These are phyloP conservation scores for Euptelea pleiosperma DNA, from an alignment of 164 flowering plant species.

Conservation along the genomic window DNA sequence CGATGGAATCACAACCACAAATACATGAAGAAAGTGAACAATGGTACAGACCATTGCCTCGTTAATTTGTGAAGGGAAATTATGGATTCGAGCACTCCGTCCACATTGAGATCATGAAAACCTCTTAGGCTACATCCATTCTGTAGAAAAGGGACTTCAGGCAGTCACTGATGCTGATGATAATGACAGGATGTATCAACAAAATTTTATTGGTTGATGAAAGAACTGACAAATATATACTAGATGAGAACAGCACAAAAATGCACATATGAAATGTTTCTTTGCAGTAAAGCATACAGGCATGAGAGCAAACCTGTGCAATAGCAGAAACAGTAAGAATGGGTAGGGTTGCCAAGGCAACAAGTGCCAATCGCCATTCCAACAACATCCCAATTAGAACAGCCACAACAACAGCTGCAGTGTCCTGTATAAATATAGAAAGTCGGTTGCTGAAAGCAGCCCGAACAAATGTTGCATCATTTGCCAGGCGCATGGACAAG, in stretches of 20 bases:
- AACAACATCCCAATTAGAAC: constrained; percentile 80
- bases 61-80: neutral
- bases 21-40: neutral
- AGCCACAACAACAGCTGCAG: constrained; percentile 82
- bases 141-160: neutral
- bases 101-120: neutral
- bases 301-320: constrained; percentile 68
- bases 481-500: constrained; percentile 93
- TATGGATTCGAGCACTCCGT: neutral
- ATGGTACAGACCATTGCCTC: neutral
- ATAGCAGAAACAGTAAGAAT: constrained; percentile 74
- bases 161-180: neutral
- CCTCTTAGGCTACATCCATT: neutral
- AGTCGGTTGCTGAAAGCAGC: constrained; percentile 97
- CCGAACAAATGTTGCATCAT: constrained; percentile 98
- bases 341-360: constrained; percentile 91
- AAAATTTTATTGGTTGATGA: neutral
- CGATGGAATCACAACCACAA: neutral
- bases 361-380: constrained; percentile 90
- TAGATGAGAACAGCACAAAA: neutral
- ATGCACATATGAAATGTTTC: neutral
- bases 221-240: neutral
- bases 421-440: constrained; percentile 91
- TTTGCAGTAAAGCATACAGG: constrained; percentile 5
- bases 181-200: neutral